phyloP scores from a whole-genome alignment of 169 alveolate species.

The Plasmodium cynomolgi region DNA sequence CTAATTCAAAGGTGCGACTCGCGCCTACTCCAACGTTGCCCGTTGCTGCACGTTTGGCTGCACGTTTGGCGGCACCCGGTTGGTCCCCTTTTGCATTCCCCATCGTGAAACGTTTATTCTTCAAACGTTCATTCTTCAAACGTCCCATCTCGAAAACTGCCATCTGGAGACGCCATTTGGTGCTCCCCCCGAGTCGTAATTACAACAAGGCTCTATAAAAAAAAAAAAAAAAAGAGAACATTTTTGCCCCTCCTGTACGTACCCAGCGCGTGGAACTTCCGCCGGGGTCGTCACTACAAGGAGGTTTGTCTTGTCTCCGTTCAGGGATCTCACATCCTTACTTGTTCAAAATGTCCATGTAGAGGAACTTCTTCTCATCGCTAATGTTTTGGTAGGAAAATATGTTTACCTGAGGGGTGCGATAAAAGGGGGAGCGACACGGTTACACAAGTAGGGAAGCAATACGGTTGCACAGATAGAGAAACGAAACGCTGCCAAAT shows the following conservation, averaged over 20 bases:
- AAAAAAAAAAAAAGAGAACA: background rate
- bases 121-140: no score
- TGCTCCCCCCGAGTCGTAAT: background rate
- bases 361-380: slow-evolving; percentile 63
- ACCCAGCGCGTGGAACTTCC: background rate
- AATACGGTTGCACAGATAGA: background rate
- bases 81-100: background rate
- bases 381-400: slow-evolving; percentile 69
- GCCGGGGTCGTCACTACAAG: background rate
- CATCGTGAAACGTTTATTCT: background rate
- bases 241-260: background rate
- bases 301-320: background rate
- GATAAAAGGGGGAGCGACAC: background rate
- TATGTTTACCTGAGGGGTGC: slow-evolving; percentile 21
- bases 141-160: background rate
- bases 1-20: background rate
- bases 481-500: no score
- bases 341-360: slow-evolving; percentile 61
- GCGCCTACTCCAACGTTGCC: background rate
- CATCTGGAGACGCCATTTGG: background rate
- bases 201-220: background rate
- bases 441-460: background rate
- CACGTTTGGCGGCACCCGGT: no score
- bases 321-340: background rate
- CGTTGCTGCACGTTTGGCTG: no score